Percentiles rank a stretch among this genome's conserved stretches.
These are phyloP conservation scores for Exobasidium rhododendri DNA, from an alignment of 1,284 basidiomycete genomes.

Conservation along the genomic window DNA sequence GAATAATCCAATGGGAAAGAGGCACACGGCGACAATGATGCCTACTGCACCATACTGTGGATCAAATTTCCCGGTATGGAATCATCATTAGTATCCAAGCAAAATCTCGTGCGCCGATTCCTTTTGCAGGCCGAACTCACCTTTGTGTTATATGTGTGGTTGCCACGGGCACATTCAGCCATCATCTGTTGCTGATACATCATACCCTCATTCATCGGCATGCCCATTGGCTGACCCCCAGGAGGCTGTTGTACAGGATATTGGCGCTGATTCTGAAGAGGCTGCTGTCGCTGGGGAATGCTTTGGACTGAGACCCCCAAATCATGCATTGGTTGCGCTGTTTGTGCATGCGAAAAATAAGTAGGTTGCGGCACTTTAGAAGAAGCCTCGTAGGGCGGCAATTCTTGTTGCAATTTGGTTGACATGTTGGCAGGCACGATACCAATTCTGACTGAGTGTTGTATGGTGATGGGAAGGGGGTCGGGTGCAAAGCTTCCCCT, in stretches of 20 bases:
- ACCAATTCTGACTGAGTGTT: too few species aligned
- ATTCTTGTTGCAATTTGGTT: too few species aligned
- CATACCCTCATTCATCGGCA: neutral
- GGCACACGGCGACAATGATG: constrained; percentile 14
- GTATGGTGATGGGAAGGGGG: too few species aligned
- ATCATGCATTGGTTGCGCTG: neutral
- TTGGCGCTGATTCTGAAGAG: neutral
- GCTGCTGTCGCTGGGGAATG: constrained; percentile 7
- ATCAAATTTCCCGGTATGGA: neutral
- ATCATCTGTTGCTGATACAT: constrained; percentile 1
- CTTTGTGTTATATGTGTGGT: constrained; percentile 12
- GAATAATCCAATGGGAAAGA: constrained; percentile 15
- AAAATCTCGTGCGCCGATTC: too few species aligned
- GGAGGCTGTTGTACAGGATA: constrained; percentile 4
- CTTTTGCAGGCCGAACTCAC: too few species aligned
- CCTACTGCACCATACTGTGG: constrained; percentile 9
- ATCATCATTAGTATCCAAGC: neutral
- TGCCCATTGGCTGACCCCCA: too few species aligned
- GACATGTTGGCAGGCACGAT: too few species aligned
- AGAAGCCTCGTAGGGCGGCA: too few species aligned
- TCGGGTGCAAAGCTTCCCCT: too few species aligned
- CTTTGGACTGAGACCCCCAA: neutral
- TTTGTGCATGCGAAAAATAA: too few species aligned
- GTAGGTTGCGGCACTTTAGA: too few species aligned
- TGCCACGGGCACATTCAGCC: constrained; percentile 13